Evolutionary conservation across 176 grass and related monocot species (phyloP), one percentile per base, ranked within the genome.

Genomic region (Carex littledalei): DNA sequence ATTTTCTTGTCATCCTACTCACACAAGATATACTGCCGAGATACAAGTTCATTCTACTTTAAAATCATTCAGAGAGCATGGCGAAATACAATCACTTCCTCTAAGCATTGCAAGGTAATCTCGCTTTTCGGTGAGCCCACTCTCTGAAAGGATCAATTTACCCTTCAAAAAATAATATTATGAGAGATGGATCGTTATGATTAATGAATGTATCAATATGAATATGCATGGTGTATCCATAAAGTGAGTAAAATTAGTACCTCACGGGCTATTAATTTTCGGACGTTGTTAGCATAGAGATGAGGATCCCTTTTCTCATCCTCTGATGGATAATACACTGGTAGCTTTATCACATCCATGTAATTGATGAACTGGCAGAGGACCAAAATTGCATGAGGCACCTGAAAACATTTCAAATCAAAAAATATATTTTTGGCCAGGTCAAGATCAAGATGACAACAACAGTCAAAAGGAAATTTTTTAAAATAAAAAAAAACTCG

Each of bases 331-430:
- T 90, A 89, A 86, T 93, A 98, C 18, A 94, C 91, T 58, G 92
- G 93, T 55, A 98, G 70, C 63, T 45, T 87, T 41, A 98, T 71
- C 79, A 98, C 91, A 64, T 94, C 89, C 84, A 98, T 76, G 80
- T 85, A 71, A 84, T 98, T 98, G 31, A 91, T 80, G 79, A 91
- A 91, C 81, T 98, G 95, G 81, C 95, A 93, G 57, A 97, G 94
- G 34, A 98, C 84, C 76, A 98, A 91, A 85, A 94, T 83, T 56
- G 94, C 68, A 90, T 94, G 95, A 4, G 86, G 89, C 20, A 65
- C 89, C 95, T 98, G 84, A 26, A 93, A 87, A 8, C 12, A 49
- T 21, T 64, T 64, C n/a, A 39, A 43, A 79, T 82, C 50, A 80
- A 65, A 13, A 20, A 81, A 26, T 55, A 84, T 37, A 6, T 41